These are phyloP conservation scores for Apiospora kogelbergensis DNA, from an alignment of 2,329 filamentous ascomycete genomes.

Conservation along the genomic window DNA sequence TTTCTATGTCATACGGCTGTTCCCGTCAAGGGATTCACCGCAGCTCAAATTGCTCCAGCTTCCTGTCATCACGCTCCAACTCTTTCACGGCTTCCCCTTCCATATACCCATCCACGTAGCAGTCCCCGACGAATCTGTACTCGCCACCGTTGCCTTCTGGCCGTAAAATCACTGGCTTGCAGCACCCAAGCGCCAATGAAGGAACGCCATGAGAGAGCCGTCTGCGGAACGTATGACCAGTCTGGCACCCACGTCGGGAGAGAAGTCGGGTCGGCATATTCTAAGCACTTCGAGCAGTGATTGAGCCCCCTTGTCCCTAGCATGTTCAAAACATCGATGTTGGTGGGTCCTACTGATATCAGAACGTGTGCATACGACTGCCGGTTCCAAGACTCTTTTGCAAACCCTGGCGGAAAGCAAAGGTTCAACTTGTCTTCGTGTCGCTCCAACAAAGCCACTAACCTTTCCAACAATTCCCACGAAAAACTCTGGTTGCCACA, in stretches of 20 bases:
- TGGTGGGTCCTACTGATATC: background rate
- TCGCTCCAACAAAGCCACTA: background rate
- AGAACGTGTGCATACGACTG: background rate
- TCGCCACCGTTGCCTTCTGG: background rate
- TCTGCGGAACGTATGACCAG: slow-evolving; percentile 8
- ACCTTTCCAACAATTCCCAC: background rate
- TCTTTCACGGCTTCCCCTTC: background rate
- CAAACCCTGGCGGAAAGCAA: background rate
- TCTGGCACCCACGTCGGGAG: background rate
- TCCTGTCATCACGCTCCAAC: background rate
- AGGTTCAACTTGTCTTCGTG: background rate
- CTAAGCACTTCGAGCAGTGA: background rate
- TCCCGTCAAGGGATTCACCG: too few species aligned
- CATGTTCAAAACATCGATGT: background rate
- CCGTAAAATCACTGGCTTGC: background rate
- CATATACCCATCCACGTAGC: background rate
- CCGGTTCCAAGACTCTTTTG: background rate
- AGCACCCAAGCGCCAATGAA: slow-evolving; percentile 27
- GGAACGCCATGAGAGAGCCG: slow-evolving; percentile 36
- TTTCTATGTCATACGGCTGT: too few species aligned
- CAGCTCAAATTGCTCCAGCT: background rate
- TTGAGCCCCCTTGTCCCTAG: background rate
- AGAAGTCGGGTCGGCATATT: background rate
- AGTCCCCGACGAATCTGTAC: background rate
- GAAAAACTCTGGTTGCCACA: background rate